Evolutionary conservation across 2,329 filamentous ascomycete genomes (phyloP), one percentile per base, ranked within the genome.

Genomic region (Sporothrix euskadiensis): DNA sequence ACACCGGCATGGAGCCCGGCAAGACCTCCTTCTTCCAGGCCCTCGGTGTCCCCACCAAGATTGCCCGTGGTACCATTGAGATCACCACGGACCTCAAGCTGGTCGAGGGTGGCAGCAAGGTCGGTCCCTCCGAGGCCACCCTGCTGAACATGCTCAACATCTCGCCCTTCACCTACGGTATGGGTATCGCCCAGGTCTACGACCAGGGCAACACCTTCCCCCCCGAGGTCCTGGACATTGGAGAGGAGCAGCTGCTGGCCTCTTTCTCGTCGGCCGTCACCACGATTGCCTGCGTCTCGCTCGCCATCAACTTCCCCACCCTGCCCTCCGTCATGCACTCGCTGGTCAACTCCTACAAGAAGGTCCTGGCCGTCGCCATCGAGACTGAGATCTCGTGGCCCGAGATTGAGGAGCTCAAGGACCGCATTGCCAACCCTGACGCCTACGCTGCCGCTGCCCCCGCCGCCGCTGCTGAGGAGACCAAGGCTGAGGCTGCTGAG

Each of bases 21-120:
- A 99, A 99, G 93, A 99, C 96, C 83, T 98, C 96, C 84, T 99
- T 99, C 94, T 99, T 99, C 94, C 96, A 99, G 92, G 96, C 96
- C 82, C 96, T 99, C 86, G 95, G 95, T 94, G 94, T 99, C 84
- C 96, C 96, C 83, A 99, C 96, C 90, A 99, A 99, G 94, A 99
- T 99, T 88, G 96, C 96, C 84, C 96, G 96, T 97, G 97, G 96
- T 97, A 99, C 96, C 87, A 99, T 99, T 87, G 96, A 99, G 93
- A 99, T 99, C 83, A 98, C 94, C 78, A 88, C 91, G 81, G 96
- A 99, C 83, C 89, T 99, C 81, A 98, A 98, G 93, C 93, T 99
- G 85, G 92, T 98, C 82, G 94, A 97, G 89, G 90, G 93, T 78
- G 91, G 91, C 80, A 88, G 73, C 89, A 98, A 97, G 90, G 97